These are phyloP conservation scores for Microcyclosporella mali DNA, from an alignment of 2,329 filamentous ascomycete species.

Conservation along the genomic window DNA sequence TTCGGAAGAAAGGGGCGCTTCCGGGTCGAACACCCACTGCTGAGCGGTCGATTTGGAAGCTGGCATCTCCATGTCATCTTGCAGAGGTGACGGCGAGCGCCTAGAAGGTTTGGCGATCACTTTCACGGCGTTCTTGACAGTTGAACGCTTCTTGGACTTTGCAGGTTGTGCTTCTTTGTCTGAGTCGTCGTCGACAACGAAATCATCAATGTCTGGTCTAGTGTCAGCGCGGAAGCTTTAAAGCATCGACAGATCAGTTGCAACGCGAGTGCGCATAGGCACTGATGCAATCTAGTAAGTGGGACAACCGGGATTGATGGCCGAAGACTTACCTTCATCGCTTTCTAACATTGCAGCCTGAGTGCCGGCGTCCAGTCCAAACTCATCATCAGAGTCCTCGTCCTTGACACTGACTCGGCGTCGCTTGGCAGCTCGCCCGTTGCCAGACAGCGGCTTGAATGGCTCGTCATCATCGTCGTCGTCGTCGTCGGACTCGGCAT, in stretches of 20 bases:
- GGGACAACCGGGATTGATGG: constrained; percentile 4
- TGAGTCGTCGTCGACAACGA: constrained; percentile 80
- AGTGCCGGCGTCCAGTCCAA: constrained; percentile 52
- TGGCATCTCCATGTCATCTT: constrained; percentile 46
- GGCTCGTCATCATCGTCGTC: constrained; percentile 66
- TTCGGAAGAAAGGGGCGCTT: constrained; percentile 48
- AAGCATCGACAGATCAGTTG: background rate
- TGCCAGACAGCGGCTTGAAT: constrained; percentile 51
- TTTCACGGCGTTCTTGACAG: constrained; percentile 30
- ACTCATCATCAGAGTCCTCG: constrained; percentile 64
- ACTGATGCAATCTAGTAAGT: constrained; percentile 19
- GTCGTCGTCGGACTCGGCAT: constrained; percentile 70
- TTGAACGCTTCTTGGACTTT: constrained; percentile 53
- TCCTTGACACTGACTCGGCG: constrained; percentile 59
- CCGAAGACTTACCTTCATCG: constrained; percentile 50
- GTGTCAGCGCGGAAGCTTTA: constrained; percentile 13
- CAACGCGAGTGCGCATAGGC: constrained; percentile 2
- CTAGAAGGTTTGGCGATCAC: too few species aligned
- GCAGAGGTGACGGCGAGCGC: constrained; percentile 38
- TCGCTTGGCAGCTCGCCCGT: constrained; percentile 48
- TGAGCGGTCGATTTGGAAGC: constrained; percentile 61
- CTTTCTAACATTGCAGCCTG: constrained; percentile 50
- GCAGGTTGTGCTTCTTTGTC: constrained; percentile 60
- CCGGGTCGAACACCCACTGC: constrained; percentile 72
- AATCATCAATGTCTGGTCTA: constrained; percentile 68